Evolutionary conservation across 148 eudicot species (phyloP), one percentile per base, ranked within the genome.

Genomic region (Silene latifolia): DNA sequence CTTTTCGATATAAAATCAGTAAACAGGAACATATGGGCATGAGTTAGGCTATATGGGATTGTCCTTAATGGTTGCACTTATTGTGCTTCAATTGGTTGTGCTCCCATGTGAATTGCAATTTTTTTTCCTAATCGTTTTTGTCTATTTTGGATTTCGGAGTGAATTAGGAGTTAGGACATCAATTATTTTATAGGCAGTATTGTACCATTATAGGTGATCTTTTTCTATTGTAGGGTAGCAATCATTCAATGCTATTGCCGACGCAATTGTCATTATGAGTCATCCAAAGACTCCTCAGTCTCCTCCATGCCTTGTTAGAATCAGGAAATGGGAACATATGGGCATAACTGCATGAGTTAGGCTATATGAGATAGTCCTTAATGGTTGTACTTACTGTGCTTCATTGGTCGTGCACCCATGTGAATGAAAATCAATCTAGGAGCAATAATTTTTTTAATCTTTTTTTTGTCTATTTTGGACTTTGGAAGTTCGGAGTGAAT

Each of bases 1-100:
- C 51, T 8, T 39, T 66, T 69, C 19, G 72, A 21, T 69, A 21
- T 69, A 47, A 18, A 69, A 44, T 68, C 39, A 20, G 56, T 54
- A 68, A 47, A 69, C n/a, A 17, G 32, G 32, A 47, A 47, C 56
- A 48, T 11, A 11, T 69, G 7, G 14, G 25, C 4, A 24, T 20
- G 25, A 60, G 64, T 60, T 60, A 11, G 64, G 24, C 15, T 47
- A 21, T 42, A 39, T 35, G 71, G 19, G 14, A 69, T 69, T 10
- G 57, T 46, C n/a, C 4, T 69, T 47, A 25, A 17, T 19, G 57
- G n/a, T 69, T 47, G 72, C 44, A 47, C 72, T 47, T 21, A 20
- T 11, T 21, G 56, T 69, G 18, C 56, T 10, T 21, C 72, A 47
- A 21, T 69, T 69, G 32, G 32, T 69, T 46, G 57, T 46, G n/a